Conservation (phyloP, 257 asterid species). For the Thymus mandschuricus region DNA sequence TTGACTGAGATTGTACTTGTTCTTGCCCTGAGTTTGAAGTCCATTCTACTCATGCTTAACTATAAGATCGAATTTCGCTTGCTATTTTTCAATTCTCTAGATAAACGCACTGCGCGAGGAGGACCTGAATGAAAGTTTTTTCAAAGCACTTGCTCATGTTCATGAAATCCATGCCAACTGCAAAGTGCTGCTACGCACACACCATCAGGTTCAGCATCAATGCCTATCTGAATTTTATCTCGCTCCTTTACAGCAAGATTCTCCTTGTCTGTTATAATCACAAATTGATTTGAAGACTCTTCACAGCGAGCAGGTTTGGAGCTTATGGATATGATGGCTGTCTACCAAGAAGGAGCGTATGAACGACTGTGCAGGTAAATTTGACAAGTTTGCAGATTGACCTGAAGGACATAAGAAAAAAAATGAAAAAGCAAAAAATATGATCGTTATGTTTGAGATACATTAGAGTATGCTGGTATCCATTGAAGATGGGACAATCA, state of each 20-base stretch:
- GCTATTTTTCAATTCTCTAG: constrained; percentile 44
- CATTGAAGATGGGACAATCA: background rate
- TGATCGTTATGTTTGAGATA: constrained; percentile 4
- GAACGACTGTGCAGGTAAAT: constrained; percentile 96
- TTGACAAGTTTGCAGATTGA: constrained; percentile 21
- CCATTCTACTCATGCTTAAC: constrained; percentile 20
- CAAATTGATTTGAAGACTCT: constrained; percentile 45
- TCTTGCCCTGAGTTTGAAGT: constrained; percentile 20
- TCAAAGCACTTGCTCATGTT: constrained; percentile 98
- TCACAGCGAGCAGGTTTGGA: constrained; percentile 98
- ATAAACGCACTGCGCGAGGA: constrained; percentile 91
- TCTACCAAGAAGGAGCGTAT: constrained; percentile 98
- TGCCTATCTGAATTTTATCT: constrained; percentile 23
- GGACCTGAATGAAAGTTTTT: constrained; percentile 80
- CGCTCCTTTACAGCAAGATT: background rate
- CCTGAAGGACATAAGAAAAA: background rate
- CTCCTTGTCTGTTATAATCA: constrained; percentile 7
- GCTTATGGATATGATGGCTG: constrained; percentile 99
- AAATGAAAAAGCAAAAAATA: background rate
- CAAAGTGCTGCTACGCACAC: constrained; percentile 93
- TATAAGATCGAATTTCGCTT: constrained; percentile 27
- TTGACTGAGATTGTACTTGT: constrained; percentile 15
- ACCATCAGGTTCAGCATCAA: constrained; percentile 80
- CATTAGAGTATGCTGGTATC: constrained; percentile 11
- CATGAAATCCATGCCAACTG: constrained; percentile 97